Evolutionary conservation across 2,329 filamentous ascomycete species (phyloP).

Genomic region (Aureobasidium uvarum): DNA sequence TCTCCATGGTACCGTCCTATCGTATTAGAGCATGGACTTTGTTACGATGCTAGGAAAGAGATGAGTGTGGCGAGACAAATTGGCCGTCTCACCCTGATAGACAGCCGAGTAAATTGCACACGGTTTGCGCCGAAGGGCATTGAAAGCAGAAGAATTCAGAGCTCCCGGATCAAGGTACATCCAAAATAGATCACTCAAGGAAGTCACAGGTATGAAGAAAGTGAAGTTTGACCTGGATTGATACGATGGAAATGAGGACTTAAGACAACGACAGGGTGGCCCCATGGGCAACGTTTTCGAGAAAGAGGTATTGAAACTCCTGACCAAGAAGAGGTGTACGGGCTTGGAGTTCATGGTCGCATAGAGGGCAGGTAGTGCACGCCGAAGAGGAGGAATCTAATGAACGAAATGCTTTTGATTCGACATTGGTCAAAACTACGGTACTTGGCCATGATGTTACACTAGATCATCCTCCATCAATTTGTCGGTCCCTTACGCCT

Average conservation of each 20-base stretch:
- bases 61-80: no score
- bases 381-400: not conserved
- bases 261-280: not conserved
- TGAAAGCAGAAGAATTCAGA: no score
- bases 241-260: not conserved
- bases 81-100: no score
- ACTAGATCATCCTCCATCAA: not conserved
- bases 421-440: not conserved
- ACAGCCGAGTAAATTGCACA: no score
- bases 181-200: not conserved
- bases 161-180: no score
- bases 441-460: not conserved
- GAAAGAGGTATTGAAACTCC: no score
- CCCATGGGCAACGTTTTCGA: not conserved
- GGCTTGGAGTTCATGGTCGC: not conserved
- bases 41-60: no score
- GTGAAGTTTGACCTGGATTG: not conserved
- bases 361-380: not conserved
- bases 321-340: no score
- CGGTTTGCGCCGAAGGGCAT: no score
- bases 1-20: no score
- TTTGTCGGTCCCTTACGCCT: conserved; percentile 10
- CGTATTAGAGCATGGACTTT: no score
- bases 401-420: not conserved
- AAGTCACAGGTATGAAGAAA: not conserved